These are phyloP conservation scores for Fraxinus nigra DNA, from an alignment of 305 asterid genomes.

Conservation along the genomic window DNA sequence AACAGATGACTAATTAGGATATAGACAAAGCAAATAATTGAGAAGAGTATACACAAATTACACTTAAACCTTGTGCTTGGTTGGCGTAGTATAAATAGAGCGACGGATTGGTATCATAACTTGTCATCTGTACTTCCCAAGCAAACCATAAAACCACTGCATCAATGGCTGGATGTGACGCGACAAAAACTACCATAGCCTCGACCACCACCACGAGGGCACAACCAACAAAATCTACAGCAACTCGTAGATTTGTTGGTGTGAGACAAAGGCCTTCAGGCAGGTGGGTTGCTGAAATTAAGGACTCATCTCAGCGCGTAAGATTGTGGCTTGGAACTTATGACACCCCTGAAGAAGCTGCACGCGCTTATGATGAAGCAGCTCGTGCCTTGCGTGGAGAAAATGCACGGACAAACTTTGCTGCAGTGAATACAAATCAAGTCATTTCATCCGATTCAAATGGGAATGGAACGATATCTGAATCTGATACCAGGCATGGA, in stretches of 20 bases:
- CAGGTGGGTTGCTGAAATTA: conserved; percentile 93
- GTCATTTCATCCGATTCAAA: conserved; percentile 12
- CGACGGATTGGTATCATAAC: background rate
- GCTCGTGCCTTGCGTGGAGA: conserved; percentile 84
- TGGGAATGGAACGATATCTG: conserved; percentile 12
- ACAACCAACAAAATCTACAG: conserved; percentile 28
- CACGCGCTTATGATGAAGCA: conserved; percentile 84
- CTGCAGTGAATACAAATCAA: conserved; percentile 17
- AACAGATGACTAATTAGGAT: conserved; percentile 14
- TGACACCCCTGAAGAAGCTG: conserved; percentile 90
- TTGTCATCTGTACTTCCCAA: conserved; percentile 25
- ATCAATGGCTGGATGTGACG: conserved; percentile 49
- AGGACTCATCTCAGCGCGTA: conserved; percentile 74
- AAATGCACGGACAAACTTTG: conserved; percentile 77
- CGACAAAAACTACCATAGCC: conserved; percentile 33
- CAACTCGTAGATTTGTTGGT: conserved; percentile 61
- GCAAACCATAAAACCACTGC: conserved; percentile 11
- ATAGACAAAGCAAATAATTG: conserved; percentile 44
- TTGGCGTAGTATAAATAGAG: conserved; percentile 37
- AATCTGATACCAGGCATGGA: conserved; percentile 37
- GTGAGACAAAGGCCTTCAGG: conserved; percentile 87
- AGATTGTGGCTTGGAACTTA: conserved; percentile 90
- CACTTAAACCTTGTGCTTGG: conserved; percentile 16
- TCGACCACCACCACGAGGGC: conserved; percentile 28
- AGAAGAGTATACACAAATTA: conserved; percentile 27